Base-by-base conservation (phyloP, 768 basidiomycete species). In the Boletus patriciae region DNA sequence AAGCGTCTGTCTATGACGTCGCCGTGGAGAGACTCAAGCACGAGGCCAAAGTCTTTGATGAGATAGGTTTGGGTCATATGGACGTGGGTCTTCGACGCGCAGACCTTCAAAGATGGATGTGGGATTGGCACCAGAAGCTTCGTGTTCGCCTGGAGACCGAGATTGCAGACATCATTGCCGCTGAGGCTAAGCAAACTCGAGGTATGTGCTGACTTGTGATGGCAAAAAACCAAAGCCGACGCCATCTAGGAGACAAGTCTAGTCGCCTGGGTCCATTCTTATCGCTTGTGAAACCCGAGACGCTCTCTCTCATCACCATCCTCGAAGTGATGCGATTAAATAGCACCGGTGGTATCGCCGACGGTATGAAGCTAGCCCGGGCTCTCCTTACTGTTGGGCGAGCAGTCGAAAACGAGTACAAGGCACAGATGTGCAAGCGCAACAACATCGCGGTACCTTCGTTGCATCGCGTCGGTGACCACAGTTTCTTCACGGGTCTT, bases 331-430 rank as follows among this genome's bases (percentile, higher is more conserved):
- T 98, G 87, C 83, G 90, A 6, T 70, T 94, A 12, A 83, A 87
- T 33, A 87, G 90, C 7, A 77, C 82, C 1, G 89, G 91, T 7
- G 90, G 91, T 13, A 78, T 94, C n/a, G 64, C 77, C 0, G 83
- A 87, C 40, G 95, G 94, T 5, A 92, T 96, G 87, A 96, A 97
- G 73, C 88, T 92, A 0, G 82, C 94, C 1, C 80, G 92, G 0
- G 92, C 90, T 0, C 77, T 97, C 57, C 75, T 97, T 21, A 72
- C 80, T 0, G 81, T 98, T 21, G 96, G 95, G 0, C 85, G 81
- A 56, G 90, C 89, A 0, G 83, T 98, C 36, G 96, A 98, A 75
- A 80, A 84, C 48, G 95, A 98, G 76, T 90, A 94, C 77, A 90
- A 94, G 70, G 85, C 91, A 3, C 80, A 90, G 67, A 84, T 92